These are phyloP conservation scores for Phytophthora pistaciae DNA, from an alignment of 352 stramenopile species.

Conservation along the genomic window DNA sequence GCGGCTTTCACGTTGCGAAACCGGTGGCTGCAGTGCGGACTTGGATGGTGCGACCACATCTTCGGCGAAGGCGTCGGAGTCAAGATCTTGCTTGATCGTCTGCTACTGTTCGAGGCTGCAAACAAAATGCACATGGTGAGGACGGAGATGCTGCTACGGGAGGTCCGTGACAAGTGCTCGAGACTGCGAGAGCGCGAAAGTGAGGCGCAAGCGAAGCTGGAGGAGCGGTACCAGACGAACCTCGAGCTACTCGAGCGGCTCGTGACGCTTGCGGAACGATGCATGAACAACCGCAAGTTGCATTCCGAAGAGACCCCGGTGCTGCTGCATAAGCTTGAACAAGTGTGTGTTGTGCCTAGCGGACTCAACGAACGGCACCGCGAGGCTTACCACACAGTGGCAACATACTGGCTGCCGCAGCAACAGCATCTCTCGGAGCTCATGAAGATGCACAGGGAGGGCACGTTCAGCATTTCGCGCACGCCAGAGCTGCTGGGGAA, in stretches of 20 bases:
- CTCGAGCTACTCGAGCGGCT: conserved; percentile 58
- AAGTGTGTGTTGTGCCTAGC: conserved; percentile 64
- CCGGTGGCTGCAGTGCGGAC: conserved; percentile 71
- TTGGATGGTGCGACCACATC: conserved; percentile 68
- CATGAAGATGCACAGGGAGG: conserved; percentile 80
- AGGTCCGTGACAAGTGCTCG: conserved; percentile 72
- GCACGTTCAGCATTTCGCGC: conserved; percentile 81
- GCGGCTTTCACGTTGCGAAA: conserved; percentile 68
- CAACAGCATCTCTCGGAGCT: conserved; percentile 65
- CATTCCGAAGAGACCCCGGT: conserved; percentile 72
- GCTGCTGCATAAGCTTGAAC: conserved; percentile 69
- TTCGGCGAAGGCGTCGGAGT: conserved; percentile 67
- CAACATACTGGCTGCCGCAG: conserved; percentile 66
- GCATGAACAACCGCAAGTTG: conserved; percentile 82
- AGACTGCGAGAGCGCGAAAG: conserved; percentile 58
- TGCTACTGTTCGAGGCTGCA: conserved; percentile 67
- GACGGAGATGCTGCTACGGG: conserved; percentile 62
- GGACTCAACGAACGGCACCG: conserved; percentile 52
- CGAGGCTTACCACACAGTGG: conserved; percentile 75
- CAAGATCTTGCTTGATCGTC: conserved; percentile 60
- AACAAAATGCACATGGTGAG: conserved; percentile 86
- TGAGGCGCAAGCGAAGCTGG: conserved; percentile 48
- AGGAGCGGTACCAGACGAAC: conserved; percentile 53
- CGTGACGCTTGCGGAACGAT: conserved; percentile 62
- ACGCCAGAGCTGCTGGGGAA: conserved; percentile 70